phyloP scores from a whole-genome alignment of 2,329 filamentous ascomycete genomes.

The Thelonectria rubi region DNA sequence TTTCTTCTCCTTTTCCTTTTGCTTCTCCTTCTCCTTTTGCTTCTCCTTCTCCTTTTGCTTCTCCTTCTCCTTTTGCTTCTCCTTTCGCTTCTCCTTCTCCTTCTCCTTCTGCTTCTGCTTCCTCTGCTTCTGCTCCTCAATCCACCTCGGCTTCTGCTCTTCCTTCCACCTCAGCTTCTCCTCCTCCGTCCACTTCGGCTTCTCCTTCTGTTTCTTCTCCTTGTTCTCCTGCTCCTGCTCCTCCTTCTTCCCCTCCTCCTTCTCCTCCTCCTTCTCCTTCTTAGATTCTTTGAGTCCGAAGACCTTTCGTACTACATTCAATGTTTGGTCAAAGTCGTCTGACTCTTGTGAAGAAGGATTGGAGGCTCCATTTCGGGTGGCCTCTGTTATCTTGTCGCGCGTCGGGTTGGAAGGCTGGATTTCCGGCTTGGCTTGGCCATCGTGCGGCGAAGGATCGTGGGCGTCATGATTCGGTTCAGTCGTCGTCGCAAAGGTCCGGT shows the following conservation, averaged over 20 bases:
- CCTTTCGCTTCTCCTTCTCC: too few relatives aligned
- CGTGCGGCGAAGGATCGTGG: background rate
- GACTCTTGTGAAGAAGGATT: background rate
- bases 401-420: background rate
- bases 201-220: constrained; percentile 12
- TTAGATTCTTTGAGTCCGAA: constrained; percentile 32
- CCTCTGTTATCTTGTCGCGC: too few relatives aligned
- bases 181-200: too few relatives aligned
- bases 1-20: too few relatives aligned
- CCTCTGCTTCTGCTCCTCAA: too few relatives aligned
- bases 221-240: background rate
- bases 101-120: too few relatives aligned
- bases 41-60: background rate
- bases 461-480: background rate
- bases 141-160: too few relatives aligned
- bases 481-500: constrained; percentile 12
- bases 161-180: too few relatives aligned
- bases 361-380: too few relatives aligned
- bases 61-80: too few relatives aligned
- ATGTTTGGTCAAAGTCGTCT: constrained; percentile 34
- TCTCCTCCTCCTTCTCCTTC: background rate
- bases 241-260: background rate
- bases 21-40: too few relatives aligned
- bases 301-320: constrained; percentile 38
- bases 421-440: background rate